Evolutionary conservation across 163 green algal genomes (phyloP).

Genomic region (Coccomyxa subellipsoidea): DNA sequence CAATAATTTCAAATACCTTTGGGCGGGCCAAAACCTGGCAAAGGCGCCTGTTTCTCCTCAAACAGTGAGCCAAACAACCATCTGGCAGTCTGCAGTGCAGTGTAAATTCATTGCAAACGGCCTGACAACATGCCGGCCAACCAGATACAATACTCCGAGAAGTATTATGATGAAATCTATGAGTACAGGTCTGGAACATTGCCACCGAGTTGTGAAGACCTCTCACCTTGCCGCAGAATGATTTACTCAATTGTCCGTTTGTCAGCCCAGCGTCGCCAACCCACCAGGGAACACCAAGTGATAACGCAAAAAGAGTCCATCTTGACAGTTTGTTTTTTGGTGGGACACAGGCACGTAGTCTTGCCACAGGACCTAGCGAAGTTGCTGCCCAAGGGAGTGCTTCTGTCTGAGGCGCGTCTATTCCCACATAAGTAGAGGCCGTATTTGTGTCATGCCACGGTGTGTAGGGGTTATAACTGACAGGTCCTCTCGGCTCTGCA

Average conservation of each 20-base stretch:
- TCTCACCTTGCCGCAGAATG: no score
- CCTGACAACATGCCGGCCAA: constrained; percentile 29
- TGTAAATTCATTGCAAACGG: no score
- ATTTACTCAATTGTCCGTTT: no score
- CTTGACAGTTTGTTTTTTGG: neutral
- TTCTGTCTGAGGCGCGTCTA: constrained; percentile 54
- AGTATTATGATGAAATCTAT: constrained; percentile 95
- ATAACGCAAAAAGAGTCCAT: constrained; percentile 3
- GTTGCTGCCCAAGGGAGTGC: constrained; percentile 77
- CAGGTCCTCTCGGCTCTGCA: constrained; percentile 38
- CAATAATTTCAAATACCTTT: neutral
- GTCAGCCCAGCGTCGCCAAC: no score
- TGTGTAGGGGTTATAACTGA: neutral
- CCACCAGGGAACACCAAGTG: no score
- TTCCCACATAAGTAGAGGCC: no score
- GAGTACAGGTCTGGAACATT: constrained; percentile 75
- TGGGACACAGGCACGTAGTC: constrained; percentile 82
- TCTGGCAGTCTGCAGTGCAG: no score
- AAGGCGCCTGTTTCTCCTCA: neutral
- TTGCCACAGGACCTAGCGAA: constrained; percentile 83
- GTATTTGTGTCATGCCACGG: neutral
- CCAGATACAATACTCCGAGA: constrained; percentile 76
- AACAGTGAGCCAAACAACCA: no score
- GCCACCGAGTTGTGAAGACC: no score
- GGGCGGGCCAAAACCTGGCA: neutral